A percentile compares a stretch with the other conserved stretches of the same genome.
phyloP scores from a whole-genome alignment of 1,139 yeast species.

The Yamadazyma spencermartinsiae region DNA sequence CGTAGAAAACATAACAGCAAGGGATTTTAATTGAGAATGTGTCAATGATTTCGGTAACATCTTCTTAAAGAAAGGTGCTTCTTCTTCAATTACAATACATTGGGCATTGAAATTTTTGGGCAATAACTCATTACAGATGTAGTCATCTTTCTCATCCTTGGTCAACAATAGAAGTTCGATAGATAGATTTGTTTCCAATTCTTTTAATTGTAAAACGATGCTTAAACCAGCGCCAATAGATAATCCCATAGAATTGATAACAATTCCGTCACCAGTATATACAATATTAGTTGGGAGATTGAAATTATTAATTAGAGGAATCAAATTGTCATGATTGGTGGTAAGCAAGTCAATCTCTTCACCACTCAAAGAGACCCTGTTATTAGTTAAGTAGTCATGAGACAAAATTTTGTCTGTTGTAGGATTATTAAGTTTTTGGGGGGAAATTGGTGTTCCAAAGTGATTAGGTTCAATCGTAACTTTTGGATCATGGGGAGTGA shows the following conservation, averaged over 20 bases:
- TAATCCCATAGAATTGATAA: conserved; percentile 32
- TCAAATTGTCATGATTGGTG: conserved; percentile 26
- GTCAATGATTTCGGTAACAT: conserved; percentile 18
- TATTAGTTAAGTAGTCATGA: conserved; percentile 17
- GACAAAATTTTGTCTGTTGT: conserved; percentile 16
- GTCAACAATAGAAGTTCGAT: conserved; percentile 35
- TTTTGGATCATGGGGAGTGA: conserved; percentile 22
- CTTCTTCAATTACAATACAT: conserved; percentile 32
- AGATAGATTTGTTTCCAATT: conserved; percentile 35
- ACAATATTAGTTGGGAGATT: conserved; percentile 24
- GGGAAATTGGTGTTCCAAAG: conserved; percentile 21
- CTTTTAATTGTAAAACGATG: conserved; percentile 32
- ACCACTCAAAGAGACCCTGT: conserved; percentile 21
- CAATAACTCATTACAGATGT: conserved; percentile 31
- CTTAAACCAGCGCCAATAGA: conserved; percentile 32
- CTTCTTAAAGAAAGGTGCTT: conserved; percentile 10
- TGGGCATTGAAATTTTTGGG: conserved; percentile 28
- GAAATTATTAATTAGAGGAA: conserved; percentile 23
- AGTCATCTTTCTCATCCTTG: conserved; percentile 24
- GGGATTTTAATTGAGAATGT: conserved; percentile 30
- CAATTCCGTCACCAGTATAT: conserved; percentile 37
- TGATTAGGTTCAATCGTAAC: conserved; percentile 23
- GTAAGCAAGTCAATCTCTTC: conserved; percentile 25
- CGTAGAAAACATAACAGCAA: conserved; percentile 35
- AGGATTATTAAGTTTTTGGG: conserved; percentile 18